phyloP scores from a whole-genome alignment of 352 stramenopile species.

The Pythium aquatile region DNA sequence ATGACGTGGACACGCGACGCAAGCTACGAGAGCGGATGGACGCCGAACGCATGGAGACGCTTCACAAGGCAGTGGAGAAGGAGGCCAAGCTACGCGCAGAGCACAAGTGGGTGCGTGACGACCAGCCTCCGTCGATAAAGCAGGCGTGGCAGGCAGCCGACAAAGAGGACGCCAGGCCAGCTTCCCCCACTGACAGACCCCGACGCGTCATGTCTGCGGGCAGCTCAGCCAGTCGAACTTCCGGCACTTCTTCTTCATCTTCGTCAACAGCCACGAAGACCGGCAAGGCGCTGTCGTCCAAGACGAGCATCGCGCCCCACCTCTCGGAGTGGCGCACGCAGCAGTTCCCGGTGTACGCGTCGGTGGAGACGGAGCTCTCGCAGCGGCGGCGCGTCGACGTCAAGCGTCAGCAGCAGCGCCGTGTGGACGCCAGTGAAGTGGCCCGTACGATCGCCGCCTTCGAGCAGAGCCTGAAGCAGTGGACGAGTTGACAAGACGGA shows the following conservation, averaged over 20 bases:
- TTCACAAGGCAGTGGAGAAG: constrained; percentile 28
- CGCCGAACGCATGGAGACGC: constrained; percentile 35
- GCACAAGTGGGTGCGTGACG: constrained; percentile 43
- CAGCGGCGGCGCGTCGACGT: constrained; percentile 7
- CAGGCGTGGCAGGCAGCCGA: constrained; percentile 23
- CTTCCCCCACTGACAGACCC: background rate
- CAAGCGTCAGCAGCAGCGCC: constrained; percentile 22
- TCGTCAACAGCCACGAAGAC: background rate
- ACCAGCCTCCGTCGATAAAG: constrained; percentile 22
- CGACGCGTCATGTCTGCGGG: constrained; percentile 2
- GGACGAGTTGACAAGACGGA: constrained; percentile 5
- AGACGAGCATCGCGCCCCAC: constrained; percentile 37
- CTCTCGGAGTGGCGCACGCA: constrained; percentile 45
- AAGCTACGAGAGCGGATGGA: constrained; percentile 61
- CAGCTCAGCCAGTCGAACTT: background rate
- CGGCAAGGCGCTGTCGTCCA: constrained; percentile 13
- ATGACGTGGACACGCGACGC: constrained; percentile 56
- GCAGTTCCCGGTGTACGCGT: constrained; percentile 21
- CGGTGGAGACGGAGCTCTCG: background rate
- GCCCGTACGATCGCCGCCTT: constrained; percentile 40
- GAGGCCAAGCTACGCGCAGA: constrained; percentile 44
- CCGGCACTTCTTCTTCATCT: background rate
- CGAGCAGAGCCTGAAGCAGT: constrained; percentile 32
- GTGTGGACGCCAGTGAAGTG: constrained; percentile 27
- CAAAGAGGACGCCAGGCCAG: background rate